A percentile compares a stretch with the other conserved stretches of the same genome.
These are phyloP conservation scores for Gynostemma pentaphyllum DNA, from an alignment of 306 rosid genomes.

Conservation along the genomic window DNA sequence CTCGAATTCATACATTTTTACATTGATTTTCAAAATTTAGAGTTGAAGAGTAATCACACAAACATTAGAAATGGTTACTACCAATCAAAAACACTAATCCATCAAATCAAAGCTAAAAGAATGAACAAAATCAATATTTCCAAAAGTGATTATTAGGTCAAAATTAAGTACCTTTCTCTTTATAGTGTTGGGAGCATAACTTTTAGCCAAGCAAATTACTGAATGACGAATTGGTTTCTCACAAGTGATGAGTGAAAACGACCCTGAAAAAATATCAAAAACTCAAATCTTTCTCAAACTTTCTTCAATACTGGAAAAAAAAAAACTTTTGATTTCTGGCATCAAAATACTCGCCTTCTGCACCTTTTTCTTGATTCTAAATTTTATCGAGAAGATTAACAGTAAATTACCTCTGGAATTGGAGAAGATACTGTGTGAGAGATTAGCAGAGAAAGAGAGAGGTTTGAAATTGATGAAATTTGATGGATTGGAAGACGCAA, in stretches of 20 bases:
- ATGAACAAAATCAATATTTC: background rate
- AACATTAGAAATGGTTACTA: too few relatives aligned
- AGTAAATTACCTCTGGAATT: background rate
- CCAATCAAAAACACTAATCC: too few relatives aligned
- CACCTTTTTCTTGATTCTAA: background rate
- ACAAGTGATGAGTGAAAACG: background rate
- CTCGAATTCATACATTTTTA: background rate
- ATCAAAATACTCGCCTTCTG: background rate
- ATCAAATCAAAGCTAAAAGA: background rate
- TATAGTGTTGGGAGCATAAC: conserved; percentile 10
- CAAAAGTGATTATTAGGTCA: background rate
- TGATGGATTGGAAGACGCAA: background rate
- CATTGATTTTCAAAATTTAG: too few relatives aligned
- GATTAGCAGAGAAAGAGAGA: background rate
- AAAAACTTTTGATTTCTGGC: too few relatives aligned
- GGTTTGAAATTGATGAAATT: background rate
- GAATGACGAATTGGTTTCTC: background rate
- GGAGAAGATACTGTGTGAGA: background rate
- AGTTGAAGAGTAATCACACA: too few relatives aligned
- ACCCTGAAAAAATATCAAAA: conserved; percentile 2
- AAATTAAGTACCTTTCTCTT: background rate
- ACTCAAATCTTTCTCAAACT: background rate
- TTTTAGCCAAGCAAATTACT: conserved; percentile 1
- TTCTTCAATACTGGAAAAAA: too few relatives aligned
- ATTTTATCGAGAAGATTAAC: too few relatives aligned